Evolutionary conservation across 805 yeast genomes (phyloP).

Genomic region (Wickerhamiella allomyrinae): DNA sequence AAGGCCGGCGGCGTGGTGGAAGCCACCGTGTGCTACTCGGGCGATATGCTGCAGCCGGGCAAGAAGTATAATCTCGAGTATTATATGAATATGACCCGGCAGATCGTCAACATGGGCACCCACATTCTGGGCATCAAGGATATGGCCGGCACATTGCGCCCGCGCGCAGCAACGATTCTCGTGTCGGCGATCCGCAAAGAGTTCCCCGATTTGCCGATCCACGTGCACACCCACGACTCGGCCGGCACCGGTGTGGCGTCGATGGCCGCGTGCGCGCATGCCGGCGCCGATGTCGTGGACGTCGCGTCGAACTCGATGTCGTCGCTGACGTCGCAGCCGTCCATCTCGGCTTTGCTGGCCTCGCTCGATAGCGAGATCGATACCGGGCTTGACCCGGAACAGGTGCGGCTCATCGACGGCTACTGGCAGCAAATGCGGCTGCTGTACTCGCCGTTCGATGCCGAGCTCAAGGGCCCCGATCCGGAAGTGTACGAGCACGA

Average conservation of each 20-base stretch:
- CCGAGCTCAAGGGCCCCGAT: constrained; percentile 98
- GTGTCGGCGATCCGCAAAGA: constrained; percentile 68
- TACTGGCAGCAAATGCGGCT: constrained; percentile 99
- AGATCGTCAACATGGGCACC: constrained; percentile 85
- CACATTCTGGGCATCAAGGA: constrained; percentile 96
- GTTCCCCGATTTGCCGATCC: constrained; percentile 91
- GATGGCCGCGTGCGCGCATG: constrained; percentile 83
- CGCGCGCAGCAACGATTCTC: constrained; percentile 75
- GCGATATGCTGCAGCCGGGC: constrained; percentile 93
- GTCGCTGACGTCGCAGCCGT: constrained; percentile 97
- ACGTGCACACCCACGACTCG: constrained; percentile 97
- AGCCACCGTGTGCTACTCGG: constrained; percentile 96
- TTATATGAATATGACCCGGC: constrained; percentile 67
- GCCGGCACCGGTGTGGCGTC: constrained; percentile 99
- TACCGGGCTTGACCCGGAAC: constrained; percentile 51
- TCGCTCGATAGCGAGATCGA: constrained; percentile 77
- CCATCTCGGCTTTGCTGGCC: constrained; percentile 82
- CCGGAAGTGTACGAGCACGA: constrained; percentile 98
- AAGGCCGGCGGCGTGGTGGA: constrained; percentile 99
- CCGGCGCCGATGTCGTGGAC: constrained; percentile 98
- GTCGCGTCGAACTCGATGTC: constrained; percentile 96
- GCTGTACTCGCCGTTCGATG: constrained; percentile 91
- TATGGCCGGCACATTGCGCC: constrained; percentile 99
- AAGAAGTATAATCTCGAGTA: constrained; percentile 92
- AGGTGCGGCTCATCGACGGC: constrained; percentile 72